phyloP scores from a whole-genome alignment of 1,139 yeast species.

The Suhomyces bolitotheri region DNA sequence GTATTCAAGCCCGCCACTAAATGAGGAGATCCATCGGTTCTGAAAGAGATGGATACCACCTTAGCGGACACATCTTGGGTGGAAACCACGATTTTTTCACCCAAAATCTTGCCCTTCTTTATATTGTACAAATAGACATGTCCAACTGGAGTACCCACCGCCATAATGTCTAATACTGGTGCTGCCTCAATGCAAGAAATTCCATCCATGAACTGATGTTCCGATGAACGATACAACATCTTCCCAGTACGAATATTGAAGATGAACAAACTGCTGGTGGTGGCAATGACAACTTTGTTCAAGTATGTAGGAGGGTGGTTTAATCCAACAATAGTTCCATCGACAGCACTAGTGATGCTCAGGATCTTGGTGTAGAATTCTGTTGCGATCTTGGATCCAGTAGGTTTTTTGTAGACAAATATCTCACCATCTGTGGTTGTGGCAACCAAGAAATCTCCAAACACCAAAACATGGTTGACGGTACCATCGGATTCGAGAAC shows the following conservation, averaged over 20 bases:
- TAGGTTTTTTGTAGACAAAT: conserved; percentile 61
- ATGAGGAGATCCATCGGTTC: conserved; percentile 90
- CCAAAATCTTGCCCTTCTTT: conserved; percentile 60
- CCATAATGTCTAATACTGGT: conserved; percentile 83
- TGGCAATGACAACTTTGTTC: conserved; percentile 80
- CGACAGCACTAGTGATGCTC: conserved; percentile 52
- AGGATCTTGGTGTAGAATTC: conserved; percentile 65
- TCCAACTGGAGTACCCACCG: conserved; percentile 75
- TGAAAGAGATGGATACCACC: conserved; percentile 75
- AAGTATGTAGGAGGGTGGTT: conserved; percentile 89
- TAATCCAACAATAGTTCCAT: conserved; percentile 69
- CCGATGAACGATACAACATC: conserved; percentile 57
- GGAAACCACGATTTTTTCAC: conserved; percentile 54
- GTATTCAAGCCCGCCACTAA: conserved; percentile 74
- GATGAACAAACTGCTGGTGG: conserved; percentile 61
- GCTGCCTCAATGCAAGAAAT: conserved; percentile 72
- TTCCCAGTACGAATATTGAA: conserved; percentile 81
- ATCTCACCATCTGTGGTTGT: conserved; percentile 53
- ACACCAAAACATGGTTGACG: conserved; percentile 55
- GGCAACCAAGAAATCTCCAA: conserved; percentile 80
- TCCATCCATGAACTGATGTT: conserved; percentile 48
- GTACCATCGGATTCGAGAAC: conserved; percentile 33
- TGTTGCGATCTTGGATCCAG: conserved; percentile 52
- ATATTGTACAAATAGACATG: conserved; percentile 65
- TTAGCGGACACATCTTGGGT: conserved; percentile 50